Conservation (phyloP, 495 filamentous ascomycete species). For the Podospora pseudocomata region DNA sequence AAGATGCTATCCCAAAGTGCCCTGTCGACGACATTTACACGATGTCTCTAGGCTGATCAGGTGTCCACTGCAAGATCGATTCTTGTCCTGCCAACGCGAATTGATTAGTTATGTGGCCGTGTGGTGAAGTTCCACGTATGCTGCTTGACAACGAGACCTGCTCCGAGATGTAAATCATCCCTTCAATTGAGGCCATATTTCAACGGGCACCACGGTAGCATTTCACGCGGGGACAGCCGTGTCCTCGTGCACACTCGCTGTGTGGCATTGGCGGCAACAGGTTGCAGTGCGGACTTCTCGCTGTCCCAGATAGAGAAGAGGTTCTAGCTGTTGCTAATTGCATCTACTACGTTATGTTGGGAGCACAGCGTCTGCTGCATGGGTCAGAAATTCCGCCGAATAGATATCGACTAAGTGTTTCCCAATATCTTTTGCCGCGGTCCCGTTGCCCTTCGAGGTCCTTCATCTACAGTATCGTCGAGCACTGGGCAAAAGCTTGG, state of each 20-base stretch:
- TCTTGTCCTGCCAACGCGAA: not conserved
- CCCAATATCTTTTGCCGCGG: not conserved
- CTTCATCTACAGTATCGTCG: not conserved
- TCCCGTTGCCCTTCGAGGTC: conserved; percentile 1
- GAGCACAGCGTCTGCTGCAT: conserved; percentile 1
- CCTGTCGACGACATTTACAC: not conserved
- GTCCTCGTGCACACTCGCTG: conserved; percentile 5
- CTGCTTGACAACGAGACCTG: not conserved
- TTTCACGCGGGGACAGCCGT: conserved; percentile 8
- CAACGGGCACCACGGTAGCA: conserved; percentile 1
- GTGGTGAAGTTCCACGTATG: conserved; percentile 22
- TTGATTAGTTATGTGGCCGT: conserved; percentile 19
- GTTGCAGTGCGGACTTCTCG: not conserved
- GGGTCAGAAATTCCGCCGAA: not conserved
- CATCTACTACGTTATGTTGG: not conserved
- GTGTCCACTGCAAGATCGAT: conserved; percentile 2
- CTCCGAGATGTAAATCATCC: not conserved
- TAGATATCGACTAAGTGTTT: not conserved
- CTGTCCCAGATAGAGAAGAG: not conserved
- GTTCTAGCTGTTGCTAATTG: not conserved
- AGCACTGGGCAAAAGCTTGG: not conserved
- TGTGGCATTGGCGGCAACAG: not conserved
- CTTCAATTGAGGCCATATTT: conserved; percentile 5
- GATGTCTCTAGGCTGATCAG: conserved; percentile 8
- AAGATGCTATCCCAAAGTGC: not conserved